phyloP scores from a whole-genome alignment of 768 basidiomycete genomes.

The Hygrophorus pudorinus region DNA sequence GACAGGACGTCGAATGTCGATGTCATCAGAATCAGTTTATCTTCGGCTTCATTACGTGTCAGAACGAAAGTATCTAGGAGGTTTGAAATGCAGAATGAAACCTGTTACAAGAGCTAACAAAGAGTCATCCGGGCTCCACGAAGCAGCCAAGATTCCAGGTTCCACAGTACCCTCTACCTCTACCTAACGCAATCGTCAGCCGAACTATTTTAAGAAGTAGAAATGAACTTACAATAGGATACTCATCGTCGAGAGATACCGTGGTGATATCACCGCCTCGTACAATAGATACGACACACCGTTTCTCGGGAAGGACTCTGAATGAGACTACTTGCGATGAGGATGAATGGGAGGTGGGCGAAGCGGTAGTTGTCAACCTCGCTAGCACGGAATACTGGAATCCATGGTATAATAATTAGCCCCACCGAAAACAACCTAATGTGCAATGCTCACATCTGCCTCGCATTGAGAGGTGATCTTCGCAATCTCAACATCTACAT shows the following conservation, averaged over 20 bases:
- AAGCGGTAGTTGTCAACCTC: slow-evolving; percentile 27
- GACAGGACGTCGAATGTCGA: slow-evolving; percentile 81
- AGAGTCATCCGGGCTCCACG: slow-evolving; percentile 90
- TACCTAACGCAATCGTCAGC: slow-evolving; percentile 28
- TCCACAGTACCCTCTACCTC: slow-evolving; percentile 87
- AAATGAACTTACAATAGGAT: slow-evolving; percentile 27
- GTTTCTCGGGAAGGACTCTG: slow-evolving; percentile 62
- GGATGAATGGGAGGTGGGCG: slow-evolving; percentile 9
- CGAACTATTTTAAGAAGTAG: neutral
- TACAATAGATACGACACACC: slow-evolving; percentile 55
- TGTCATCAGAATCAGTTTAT: slow-evolving; percentile 83
- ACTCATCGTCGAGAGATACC: slow-evolving; percentile 42
- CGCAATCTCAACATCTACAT: slow-evolving; percentile 53
- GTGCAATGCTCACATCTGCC: slow-evolving; percentile 11
- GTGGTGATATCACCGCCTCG: slow-evolving; percentile 78
- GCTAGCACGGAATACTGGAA: slow-evolving; percentile 18
- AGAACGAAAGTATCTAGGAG: neutral
- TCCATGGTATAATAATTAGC: neutral
- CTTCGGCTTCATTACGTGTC: slow-evolving; percentile 37
- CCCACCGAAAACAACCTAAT: slow-evolving; percentile 13
- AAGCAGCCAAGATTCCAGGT: slow-evolving; percentile 67
- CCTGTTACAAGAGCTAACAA: slow-evolving; percentile 78
- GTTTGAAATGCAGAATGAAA: slow-evolving; percentile 16
- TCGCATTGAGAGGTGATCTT: too few species aligned
- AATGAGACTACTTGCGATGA: slow-evolving; percentile 48